Evolutionary conservation across 305 asterid genomes (phyloP).

Genomic region (Rubia occidens): DNA sequence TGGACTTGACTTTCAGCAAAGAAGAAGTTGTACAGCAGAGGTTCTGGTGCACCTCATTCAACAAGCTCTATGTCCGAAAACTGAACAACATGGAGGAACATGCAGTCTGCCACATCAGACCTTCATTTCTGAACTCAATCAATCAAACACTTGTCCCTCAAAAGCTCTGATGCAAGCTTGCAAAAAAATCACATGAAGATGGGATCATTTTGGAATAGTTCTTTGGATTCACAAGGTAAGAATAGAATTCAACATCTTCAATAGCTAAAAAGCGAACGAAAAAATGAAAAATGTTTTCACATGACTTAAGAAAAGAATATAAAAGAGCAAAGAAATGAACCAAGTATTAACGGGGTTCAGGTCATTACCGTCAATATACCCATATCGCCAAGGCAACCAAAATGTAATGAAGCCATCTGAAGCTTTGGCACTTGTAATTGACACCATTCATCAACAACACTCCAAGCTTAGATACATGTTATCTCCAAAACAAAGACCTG

Average conservation of each 20-base stretch:
- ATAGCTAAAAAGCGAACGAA: background rate
- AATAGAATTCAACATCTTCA: background rate
- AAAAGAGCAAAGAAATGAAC: background rate
- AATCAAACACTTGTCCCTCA: background rate
- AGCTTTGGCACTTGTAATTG: background rate
- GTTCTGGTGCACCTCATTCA: background rate
- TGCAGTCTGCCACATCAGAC: background rate
- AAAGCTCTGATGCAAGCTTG: conserved; percentile 2
- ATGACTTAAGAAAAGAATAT: background rate
- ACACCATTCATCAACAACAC: background rate
- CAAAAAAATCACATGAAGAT: background rate
- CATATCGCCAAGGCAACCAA: background rate
- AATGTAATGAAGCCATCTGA: background rate
- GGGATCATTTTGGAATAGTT: background rate
- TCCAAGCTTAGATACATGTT: background rate
- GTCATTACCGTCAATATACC: background rate
- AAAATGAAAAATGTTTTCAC: background rate
- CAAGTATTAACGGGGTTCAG: background rate
- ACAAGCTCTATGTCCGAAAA: background rate
- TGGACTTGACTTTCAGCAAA: background rate
- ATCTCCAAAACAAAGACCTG: background rate
- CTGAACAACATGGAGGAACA: background rate
- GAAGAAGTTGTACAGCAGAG: background rate
- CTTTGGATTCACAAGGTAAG: background rate
- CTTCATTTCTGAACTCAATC: background rate